These are phyloP conservation scores for Fusarium compactum DNA, from an alignment of 2,329 filamentous ascomycete species.

Conservation along the genomic window DNA sequence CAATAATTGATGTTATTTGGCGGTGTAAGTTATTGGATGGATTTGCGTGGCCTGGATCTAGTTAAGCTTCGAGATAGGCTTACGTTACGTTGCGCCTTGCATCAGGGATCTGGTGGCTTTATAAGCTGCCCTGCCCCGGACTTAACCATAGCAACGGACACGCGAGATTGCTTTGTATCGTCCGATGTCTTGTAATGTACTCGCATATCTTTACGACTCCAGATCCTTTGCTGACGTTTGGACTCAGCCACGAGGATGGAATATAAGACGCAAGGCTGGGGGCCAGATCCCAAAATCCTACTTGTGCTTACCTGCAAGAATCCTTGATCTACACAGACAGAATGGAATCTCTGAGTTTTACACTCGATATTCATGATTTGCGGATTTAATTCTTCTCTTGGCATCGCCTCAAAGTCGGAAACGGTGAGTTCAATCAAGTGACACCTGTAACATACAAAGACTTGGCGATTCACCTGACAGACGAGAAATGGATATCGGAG, in stretches of 20 bases:
- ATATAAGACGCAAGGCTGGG: neutral
- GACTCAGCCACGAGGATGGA: neutral
- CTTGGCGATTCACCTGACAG: neutral
- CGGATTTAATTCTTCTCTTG: neutral
- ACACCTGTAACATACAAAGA: neutral
- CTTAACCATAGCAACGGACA: neutral
- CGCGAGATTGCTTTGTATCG: neutral
- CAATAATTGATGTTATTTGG: neutral
- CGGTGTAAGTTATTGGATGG: neutral
- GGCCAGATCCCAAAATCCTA: neutral
- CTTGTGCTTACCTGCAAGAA: neutral
- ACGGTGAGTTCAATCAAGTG: neutral
- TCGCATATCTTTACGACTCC: neutral
- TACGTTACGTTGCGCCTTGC: constrained; percentile 3
- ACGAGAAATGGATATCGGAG: neutral
- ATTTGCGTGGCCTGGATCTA: neutral
- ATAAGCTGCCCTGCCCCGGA: neutral
- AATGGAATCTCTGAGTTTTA: neutral
- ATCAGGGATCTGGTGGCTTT: neutral
- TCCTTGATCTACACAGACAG: neutral
- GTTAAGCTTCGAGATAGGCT: constrained; percentile 10
- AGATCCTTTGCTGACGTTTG: neutral
- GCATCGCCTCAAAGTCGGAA: neutral
- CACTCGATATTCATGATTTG: neutral
- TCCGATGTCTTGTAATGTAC: neutral